Evolutionary conservation across 352 stramenopile species (phyloP), one percentile per base, ranked within the genome.

Genomic region (Phytophthora sp.): DNA sequence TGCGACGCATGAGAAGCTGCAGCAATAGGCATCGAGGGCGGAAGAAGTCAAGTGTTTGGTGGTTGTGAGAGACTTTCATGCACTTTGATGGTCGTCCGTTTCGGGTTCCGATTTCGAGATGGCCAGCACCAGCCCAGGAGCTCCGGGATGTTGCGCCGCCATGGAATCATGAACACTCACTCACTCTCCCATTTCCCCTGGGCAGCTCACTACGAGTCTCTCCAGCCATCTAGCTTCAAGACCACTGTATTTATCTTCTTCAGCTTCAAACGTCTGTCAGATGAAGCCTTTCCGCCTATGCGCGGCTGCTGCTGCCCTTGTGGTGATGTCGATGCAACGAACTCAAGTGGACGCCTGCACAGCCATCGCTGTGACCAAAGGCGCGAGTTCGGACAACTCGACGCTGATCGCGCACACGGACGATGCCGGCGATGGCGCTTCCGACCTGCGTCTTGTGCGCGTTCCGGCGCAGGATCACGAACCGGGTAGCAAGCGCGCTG

Each of bases 351-450:
- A 77, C 15, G 79, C 75, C 2, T 98, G 94, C 67, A 98, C 94
- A 8, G 86, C 95, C 26, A 97, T 98, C 33, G 83, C 78, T 4
- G 82, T 97, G 13, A 91, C 89, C 15, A 78, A 67, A 57, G 76
- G 86, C 35, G 93, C 93, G 1, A 92, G 82, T 41, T 51, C 51
- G 1, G 88, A 97, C 46, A 91, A 92, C 42, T 93, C 89, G 24
- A 94, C 92, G 30, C 69, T 98, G 49, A 81, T 96, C 20, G 93
- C 91, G 1, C 91, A 98, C 70, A 98, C 88, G 26, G 86, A 96
- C 41, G 88, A 96, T 38, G 86, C 88, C 1, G 88, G 88, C 16
- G 71, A 63, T 23, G 75, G 82, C 38, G 87, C 92, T 4, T 92
- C 91, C 16, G 94, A 98, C 64, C 79, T 97, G 21, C 88, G 95